Percentiles rank a stretch among this genome's conserved stretches.
These are phyloP conservation scores for Malus hybrid DNA, from an alignment of 331 rosid genomes.

Conservation along the genomic window DNA sequence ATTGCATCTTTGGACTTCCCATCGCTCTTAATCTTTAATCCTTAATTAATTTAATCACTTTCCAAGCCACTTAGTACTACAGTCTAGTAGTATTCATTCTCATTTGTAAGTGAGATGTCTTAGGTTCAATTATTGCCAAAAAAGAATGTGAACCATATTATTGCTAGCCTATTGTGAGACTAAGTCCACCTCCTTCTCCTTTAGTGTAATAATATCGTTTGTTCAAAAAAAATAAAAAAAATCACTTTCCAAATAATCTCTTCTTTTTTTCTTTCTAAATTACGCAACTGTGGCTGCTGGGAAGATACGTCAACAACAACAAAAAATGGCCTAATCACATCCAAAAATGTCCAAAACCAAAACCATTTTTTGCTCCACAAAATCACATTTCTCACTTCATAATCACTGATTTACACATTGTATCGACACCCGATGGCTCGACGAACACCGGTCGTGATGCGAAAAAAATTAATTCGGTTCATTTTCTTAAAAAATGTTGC, in stretches of 20 bases:
- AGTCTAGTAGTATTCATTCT: accelerated
- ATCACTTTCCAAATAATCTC: too few relatives aligned
- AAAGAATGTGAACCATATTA: too few relatives aligned
- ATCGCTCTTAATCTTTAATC: background rate
- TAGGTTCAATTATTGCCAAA: accelerated
- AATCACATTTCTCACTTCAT: background rate
- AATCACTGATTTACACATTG: background rate
- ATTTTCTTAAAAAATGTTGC: background rate
- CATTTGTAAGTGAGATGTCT: accelerated
- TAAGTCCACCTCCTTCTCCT: accelerated
- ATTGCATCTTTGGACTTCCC: background rate
- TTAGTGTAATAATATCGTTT: too few relatives aligned
- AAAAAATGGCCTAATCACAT: background rate
- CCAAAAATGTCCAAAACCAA: background rate
- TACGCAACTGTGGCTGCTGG: background rate
- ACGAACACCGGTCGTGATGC: too few relatives aligned
- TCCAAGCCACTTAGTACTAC: too few relatives aligned
- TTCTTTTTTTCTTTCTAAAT: background rate
- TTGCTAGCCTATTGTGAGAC: too few relatives aligned
- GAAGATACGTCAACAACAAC: background rate
- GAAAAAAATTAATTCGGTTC: background rate
- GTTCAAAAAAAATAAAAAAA: too few relatives aligned
- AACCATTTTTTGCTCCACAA: background rate
- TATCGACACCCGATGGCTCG: background rate
- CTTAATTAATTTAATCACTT: too few relatives aligned